phyloP scores from a whole-genome alignment of 495 filamentous ascomycete species.

The Lindgomyces ingoldianus region DNA sequence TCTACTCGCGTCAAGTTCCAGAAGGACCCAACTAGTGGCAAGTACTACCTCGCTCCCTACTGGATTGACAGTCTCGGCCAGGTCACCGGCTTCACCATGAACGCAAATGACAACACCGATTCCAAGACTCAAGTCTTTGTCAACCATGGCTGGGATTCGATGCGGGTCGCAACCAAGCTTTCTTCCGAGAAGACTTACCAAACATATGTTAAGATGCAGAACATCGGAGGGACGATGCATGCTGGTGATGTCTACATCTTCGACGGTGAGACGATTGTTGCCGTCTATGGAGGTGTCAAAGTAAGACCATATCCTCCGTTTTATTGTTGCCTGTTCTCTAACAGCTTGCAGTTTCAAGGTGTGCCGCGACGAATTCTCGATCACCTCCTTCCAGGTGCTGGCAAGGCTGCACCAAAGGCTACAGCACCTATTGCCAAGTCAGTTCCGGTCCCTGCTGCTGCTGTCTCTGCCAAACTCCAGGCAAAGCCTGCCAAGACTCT shows the following conservation, averaged over 20 bases:
- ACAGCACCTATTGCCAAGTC: constrained; percentile 16
- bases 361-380: constrained; percentile 33
- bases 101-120: constrained; percentile 71
- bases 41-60: constrained; percentile 20
- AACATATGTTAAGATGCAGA: constrained; percentile 68
- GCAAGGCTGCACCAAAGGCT: constrained; percentile 9
- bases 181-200: constrained; percentile 65
- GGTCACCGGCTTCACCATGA: constrained; percentile 71
- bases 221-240: constrained; percentile 49
- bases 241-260: constrained; percentile 55
- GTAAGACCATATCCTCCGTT: neutral
- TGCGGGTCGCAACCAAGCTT: constrained; percentile 68
- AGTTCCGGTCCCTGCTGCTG: constrained; percentile 19
- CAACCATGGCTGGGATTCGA: constrained; percentile 77
- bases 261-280: constrained; percentile 35
- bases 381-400: constrained; percentile 24
- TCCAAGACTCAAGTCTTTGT: constrained; percentile 71
- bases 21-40: constrained; percentile 17
- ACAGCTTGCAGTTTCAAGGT: constrained; percentile 30
- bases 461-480: constrained; percentile 20
- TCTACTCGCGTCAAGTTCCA: constrained; percentile 60
- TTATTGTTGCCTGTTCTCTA: neutral
- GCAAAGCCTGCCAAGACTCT: constrained; percentile 3
- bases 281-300: constrained; percentile 30
- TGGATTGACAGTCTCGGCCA: constrained; percentile 38